phyloP scores from a whole-genome alignment of 768 basidiomycete genomes.

The Dioszegia aurantiaca region DNA sequence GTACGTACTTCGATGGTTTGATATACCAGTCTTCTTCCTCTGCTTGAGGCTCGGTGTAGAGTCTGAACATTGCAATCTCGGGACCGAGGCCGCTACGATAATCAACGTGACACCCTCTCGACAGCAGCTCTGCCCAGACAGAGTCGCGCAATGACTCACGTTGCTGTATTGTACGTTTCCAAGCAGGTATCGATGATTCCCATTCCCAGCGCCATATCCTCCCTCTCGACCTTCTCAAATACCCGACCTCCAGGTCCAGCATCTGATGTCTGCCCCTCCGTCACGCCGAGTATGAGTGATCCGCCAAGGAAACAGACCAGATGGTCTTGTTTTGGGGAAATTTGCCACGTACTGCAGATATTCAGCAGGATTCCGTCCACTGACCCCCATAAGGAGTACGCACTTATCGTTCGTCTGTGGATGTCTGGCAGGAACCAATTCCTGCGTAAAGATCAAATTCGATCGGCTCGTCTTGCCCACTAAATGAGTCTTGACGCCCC shows the following conservation, averaged over 20 bases:
- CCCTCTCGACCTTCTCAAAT: slow-evolving; percentile 58
- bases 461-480: slow-evolving; percentile 63
- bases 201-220: slow-evolving; percentile 78
- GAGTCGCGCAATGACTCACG: slow-evolving; percentile 57
- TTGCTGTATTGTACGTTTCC: slow-evolving; percentile 65
- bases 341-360: slow-evolving; percentile 64
- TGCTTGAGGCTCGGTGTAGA: slow-evolving; percentile 52
- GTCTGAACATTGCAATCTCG: slow-evolving; percentile 83
- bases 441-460: slow-evolving; percentile 73
- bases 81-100: slow-evolving; percentile 70
- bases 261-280: slow-evolving; percentile 51
- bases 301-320: slow-evolving; percentile 93
- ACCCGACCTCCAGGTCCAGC: slow-evolving; percentile 35
- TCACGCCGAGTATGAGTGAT: slow-evolving; percentile 84
- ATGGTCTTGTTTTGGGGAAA: slow-evolving; percentile 88
- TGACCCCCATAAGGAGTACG: no score
- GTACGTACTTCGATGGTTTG: slow-evolving; percentile 56
- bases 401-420: slow-evolving; percentile 31
- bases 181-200: slow-evolving; percentile 85
- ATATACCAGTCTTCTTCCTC: slow-evolving; percentile 82
- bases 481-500: slow-evolving; percentile 71
- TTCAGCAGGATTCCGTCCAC: slow-evolving; percentile 10
- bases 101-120: no score
- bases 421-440: slow-evolving; percentile 65
- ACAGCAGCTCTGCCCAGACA: not conserved